Evolutionary conservation across 148 eudicot genomes (phyloP).

Genomic region (Cornus controversa): DNA sequence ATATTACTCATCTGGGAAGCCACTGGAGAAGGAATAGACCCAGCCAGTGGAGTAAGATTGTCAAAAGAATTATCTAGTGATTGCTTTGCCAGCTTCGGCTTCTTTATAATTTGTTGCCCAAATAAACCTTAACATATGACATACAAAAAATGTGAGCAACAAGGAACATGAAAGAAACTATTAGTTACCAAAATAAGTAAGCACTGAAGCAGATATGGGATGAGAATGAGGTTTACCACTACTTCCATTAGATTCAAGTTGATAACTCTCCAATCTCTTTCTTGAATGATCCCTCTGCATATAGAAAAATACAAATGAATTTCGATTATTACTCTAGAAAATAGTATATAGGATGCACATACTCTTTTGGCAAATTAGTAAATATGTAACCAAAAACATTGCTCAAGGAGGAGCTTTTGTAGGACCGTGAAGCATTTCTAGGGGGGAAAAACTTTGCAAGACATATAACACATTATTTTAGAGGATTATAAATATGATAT

Average conservation of each 20-base stretch:
- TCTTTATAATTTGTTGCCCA: conserved; percentile 59
- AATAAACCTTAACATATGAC: conserved; percentile 44
- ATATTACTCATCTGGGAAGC: conserved; percentile 88
- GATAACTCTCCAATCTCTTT: conserved; percentile 64
- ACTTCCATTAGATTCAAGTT: conserved; percentile 67
- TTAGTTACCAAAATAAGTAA: not conserved
- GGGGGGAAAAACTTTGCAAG: not conserved
- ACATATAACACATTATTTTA: not conserved
- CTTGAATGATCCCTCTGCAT: conserved; percentile 69
- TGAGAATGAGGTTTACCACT: conserved; percentile 45
- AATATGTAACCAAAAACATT: not conserved
- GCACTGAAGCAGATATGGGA: not conserved
- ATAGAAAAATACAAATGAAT: conserved; percentile 14
- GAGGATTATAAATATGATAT: not conserved
- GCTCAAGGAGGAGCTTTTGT: not conserved
- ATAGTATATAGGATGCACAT: not conserved
- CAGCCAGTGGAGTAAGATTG: conserved; percentile 46
- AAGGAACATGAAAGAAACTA: not conserved
- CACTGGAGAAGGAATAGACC: conserved; percentile 77
- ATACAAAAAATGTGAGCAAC: not conserved
- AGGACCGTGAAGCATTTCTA: not conserved
- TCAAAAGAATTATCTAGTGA: conserved; percentile 67
- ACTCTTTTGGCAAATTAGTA: not conserved
- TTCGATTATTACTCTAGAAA: not conserved
- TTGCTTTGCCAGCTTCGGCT: conserved; percentile 62